Percentiles rank a stretch among this genome's conserved stretches.
phyloP scores from a whole-genome alignment of 805 yeast genomes.

The Lipomyces anomalus region DNA sequence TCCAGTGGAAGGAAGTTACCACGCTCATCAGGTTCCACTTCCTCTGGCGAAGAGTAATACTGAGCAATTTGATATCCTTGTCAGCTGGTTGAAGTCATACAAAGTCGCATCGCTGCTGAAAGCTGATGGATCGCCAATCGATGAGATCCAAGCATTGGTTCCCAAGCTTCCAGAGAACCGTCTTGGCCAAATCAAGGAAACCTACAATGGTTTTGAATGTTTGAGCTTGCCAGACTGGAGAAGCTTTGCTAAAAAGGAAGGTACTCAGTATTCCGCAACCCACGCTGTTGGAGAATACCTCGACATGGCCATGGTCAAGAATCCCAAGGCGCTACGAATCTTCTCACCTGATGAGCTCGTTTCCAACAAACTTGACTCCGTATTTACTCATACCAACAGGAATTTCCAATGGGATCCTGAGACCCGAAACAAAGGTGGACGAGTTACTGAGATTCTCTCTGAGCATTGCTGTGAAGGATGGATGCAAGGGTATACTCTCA shows the following conservation, averaged over 20 bases:
- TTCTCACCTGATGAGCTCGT: conserved; percentile 26
- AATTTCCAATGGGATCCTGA: conserved; percentile 22
- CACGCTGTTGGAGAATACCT: conserved; percentile 20
- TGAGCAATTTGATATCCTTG: conserved; percentile 18
- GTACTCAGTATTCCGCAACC: conserved; percentile 18
- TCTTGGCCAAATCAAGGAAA: conserved; percentile 23
- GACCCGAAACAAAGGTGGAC: conserved; percentile 22
- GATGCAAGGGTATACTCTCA: conserved; percentile 25
- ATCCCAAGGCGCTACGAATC: conserved; percentile 18
- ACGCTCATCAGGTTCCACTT: conserved; percentile 26
- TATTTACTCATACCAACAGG: conserved; percentile 19
- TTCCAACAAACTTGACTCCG: conserved; percentile 25
- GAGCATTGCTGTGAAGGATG: conserved; percentile 26
- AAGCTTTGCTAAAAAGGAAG: conserved; percentile 18
- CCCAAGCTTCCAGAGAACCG: conserved; percentile 17
- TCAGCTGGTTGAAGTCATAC: conserved; percentile 22
- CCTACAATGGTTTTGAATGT: conserved; percentile 18
- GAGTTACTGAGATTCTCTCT: conserved; percentile 24
- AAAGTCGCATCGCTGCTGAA: conserved; percentile 16
- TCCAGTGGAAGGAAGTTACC: conserved; percentile 25
- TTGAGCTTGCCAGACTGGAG: conserved; percentile 23
- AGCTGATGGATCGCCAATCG: conserved; percentile 15
- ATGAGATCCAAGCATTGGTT: conserved; percentile 13
- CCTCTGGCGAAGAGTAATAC: conserved; percentile 20
- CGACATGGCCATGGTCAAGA: conserved; percentile 14